These are phyloP conservation scores for Cladosporium sp. DNA, from an alignment of 2,329 filamentous ascomycete genomes.

Conservation along the genomic window DNA sequence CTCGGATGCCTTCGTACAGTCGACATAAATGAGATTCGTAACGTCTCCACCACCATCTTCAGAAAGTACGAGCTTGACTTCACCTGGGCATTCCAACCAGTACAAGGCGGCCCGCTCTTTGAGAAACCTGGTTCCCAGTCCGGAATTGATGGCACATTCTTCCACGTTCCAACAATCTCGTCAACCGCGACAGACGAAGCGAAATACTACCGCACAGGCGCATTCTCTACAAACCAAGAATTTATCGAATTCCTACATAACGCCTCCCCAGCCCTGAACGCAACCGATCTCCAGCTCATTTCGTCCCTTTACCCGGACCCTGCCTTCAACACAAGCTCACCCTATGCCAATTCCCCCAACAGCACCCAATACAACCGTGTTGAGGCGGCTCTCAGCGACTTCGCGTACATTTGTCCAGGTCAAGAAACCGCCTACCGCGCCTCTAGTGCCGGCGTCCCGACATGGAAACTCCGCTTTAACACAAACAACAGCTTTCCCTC, in stretches of 20 bases:
- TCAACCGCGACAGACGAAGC: conserved; percentile 68
- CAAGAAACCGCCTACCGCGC: conserved; percentile 51
- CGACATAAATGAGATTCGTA: conserved; percentile 31
- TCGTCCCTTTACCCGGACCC: conserved; percentile 58
- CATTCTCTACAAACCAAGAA: conserved; percentile 42
- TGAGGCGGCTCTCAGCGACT: conserved; percentile 57
- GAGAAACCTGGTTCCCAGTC: conserved; percentile 34
- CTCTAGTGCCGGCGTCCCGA: conserved; percentile 1
- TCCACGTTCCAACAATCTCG: conserved; percentile 58
- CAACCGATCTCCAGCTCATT: conserved; percentile 49
- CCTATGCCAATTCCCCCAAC: conserved; percentile 34
- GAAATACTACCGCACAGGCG: conserved; percentile 53
- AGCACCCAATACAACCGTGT: conserved; percentile 37
- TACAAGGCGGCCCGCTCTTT: conserved; percentile 58
- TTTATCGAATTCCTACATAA: conserved; percentile 56
- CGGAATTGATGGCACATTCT: conserved; percentile 31
- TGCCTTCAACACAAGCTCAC: conserved; percentile 32
- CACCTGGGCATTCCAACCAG: conserved; percentile 61
- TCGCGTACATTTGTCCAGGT: conserved; percentile 59
- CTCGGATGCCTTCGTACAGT: conserved; percentile 38
- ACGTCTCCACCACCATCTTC: conserved; percentile 39
- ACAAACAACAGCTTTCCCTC: conserved; percentile 6
- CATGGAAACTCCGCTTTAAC: conserved; percentile 11
- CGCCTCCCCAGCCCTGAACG: conserved; percentile 53
- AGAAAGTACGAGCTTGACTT: conserved; percentile 42